These are phyloP conservation scores for Neurospora terricola DNA, from an alignment of 495 filamentous ascomycete species.

Conservation along the genomic window DNA sequence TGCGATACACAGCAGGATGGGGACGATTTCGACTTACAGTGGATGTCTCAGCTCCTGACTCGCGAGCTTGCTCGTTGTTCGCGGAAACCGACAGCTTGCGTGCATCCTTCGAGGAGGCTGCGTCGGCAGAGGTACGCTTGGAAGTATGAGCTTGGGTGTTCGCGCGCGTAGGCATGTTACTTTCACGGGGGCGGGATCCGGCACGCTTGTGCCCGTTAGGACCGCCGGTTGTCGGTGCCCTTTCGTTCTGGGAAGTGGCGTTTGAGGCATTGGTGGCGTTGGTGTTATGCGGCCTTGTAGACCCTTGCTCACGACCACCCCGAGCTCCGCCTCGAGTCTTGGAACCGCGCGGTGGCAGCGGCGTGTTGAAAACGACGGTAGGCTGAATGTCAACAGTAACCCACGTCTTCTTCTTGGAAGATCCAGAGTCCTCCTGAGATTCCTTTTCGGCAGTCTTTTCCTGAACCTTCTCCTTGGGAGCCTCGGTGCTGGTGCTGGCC, in stretches of 20 bases:
- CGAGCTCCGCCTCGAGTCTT: slow-evolving; percentile 51
- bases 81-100: slow-evolving; percentile 25
- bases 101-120: slow-evolving; percentile 30
- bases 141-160: slow-evolving; percentile 19
- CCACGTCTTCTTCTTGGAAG: slow-evolving; percentile 63
- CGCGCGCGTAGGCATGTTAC: slow-evolving; percentile 11
- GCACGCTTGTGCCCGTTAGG: slow-evolving; percentile 5
- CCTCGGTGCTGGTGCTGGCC: slow-evolving; percentile 61
- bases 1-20: background rate
- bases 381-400: slow-evolving; percentile 62
- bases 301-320: slow-evolving; percentile 35
- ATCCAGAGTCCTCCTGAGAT: slow-evolving; percentile 50
- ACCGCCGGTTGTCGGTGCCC: slow-evolving; percentile 6
- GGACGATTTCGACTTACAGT: slow-evolving; percentile 15
- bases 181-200: slow-evolving; percentile 14
- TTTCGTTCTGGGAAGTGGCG: slow-evolving; percentile 9
- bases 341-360: slow-evolving; percentile 51
- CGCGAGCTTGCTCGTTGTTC: slow-evolving; percentile 28
- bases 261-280: slow-evolving; percentile 1
- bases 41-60: slow-evolving; percentile 10
- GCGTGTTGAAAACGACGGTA: slow-evolving; percentile 73
- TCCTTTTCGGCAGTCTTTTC: slow-evolving; percentile 56
- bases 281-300: slow-evolving; percentile 13
- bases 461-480: slow-evolving; percentile 19
- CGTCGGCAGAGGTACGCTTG: slow-evolving; percentile 40